Conservation (phyloP, 2,329 filamentous ascomycete species). For the Aspergillus sp. region DNA sequence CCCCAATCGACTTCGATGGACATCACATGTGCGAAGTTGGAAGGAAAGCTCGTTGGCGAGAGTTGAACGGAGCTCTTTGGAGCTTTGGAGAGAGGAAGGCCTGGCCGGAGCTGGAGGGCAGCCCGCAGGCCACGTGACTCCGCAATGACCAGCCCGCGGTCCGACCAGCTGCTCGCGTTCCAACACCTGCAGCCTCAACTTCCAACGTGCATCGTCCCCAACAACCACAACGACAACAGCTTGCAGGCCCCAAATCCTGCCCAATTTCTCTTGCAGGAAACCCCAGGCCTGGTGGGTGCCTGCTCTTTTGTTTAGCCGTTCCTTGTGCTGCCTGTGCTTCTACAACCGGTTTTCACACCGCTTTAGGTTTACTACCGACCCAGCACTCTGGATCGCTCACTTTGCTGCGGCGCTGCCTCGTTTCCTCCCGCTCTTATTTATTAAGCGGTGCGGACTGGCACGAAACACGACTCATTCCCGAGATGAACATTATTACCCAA, state of each 20-base stretch:
- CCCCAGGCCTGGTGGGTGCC: neutral
- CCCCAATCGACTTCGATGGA: slow-evolving; percentile 98
- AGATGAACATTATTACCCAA: slow-evolving; percentile 3
- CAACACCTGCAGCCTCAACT: slow-evolving; percentile 4
- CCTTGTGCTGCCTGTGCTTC: slow-evolving; percentile 2
- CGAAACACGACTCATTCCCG: neutral
- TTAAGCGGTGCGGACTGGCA: slow-evolving; percentile 8
- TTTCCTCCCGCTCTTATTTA: slow-evolving; percentile 13
- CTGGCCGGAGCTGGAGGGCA: neutral
- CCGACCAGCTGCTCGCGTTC: neutral
- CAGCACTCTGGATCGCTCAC: slow-evolving; percentile 14
- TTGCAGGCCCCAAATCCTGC: neutral
- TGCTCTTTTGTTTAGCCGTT: neutral
- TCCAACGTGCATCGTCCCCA: slow-evolving; percentile 2
- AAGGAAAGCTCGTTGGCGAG: neutral
- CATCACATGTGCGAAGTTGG: slow-evolving; percentile 57
- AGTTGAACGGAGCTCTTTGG: neutral
- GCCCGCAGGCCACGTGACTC: neutral
- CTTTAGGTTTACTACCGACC: slow-evolving; percentile 16
- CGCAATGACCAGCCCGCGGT: slow-evolving; percentile 2
- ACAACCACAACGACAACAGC: slow-evolving; percentile 2
- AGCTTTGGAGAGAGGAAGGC: too few relatives aligned
- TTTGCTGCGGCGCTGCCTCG: slow-evolving; percentile 9
- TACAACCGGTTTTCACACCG: slow-evolving; percentile 13
- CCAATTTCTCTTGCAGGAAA: neutral